phyloP scores from a whole-genome alignment of 2,329 filamentous ascomycete species.

The Penicillium sp. region DNA sequence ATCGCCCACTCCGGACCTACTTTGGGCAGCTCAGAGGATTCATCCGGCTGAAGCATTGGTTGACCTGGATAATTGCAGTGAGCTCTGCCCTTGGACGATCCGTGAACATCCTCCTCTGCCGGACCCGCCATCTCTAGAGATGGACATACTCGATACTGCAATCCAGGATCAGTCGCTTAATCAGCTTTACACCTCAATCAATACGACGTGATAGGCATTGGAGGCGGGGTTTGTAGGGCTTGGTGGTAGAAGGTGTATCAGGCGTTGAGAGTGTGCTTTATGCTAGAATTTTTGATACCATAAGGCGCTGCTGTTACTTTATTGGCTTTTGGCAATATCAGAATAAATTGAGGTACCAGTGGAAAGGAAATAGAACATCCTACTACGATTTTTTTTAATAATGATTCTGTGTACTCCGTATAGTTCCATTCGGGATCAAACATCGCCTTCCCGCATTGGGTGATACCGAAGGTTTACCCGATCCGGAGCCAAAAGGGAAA shows the following conservation, averaged over 20 bases:
- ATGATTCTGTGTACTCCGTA: neutral
- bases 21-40: slow-evolving; percentile 43
- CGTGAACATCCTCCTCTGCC: slow-evolving; percentile 42
- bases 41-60: slow-evolving; percentile 42
- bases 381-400: neutral
- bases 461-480: slow-evolving; percentile 34
- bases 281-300: too few relatives aligned
- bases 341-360: too few relatives aligned
- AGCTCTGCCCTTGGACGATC: slow-evolving; percentile 46
- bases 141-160: slow-evolving; percentile 40
- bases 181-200: slow-evolving; percentile 43
- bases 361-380: neutral
- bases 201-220: slow-evolving; percentile 33
- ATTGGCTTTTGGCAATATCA: neutral
- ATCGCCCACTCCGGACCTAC: slow-evolving; percentile 32
- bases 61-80: slow-evolving; percentile 43
- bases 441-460: slow-evolving; percentile 11
- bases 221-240: neutral
- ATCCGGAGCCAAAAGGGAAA: slow-evolving; percentile 33
- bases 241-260: slow-evolving; percentile 10
- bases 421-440: neutral
- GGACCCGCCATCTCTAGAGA: slow-evolving; percentile 38
- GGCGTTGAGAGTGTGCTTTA: neutral
- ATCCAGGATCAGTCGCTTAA: slow-evolving; percentile 38
- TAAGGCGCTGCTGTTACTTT: neutral